Evolutionary conservation across 257 asterid species (phyloP).

Genomic region (Solanum appendiculatum): DNA sequence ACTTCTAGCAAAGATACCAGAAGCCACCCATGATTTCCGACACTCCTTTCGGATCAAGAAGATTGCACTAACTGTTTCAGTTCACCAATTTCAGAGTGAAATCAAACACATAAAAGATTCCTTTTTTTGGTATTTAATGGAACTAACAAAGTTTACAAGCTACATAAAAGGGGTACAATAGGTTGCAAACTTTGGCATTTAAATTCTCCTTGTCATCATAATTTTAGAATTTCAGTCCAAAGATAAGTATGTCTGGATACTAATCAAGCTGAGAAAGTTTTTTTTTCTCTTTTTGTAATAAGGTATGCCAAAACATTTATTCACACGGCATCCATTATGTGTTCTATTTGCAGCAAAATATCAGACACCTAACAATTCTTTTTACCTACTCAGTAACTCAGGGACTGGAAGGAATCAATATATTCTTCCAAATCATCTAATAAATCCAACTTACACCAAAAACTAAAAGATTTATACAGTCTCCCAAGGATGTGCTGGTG

Average conservation of each 20-base stretch:
- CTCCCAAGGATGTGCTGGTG: background rate
- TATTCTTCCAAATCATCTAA: background rate
- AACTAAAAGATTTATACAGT: background rate
- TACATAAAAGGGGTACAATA: background rate
- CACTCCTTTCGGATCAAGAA: background rate
- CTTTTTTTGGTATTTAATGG: background rate
- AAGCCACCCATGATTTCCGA: background rate
- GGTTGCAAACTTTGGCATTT: background rate
- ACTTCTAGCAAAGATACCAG: background rate
- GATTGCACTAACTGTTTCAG: background rate
- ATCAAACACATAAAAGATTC: background rate
- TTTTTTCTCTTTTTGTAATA: background rate
- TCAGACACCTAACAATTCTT: background rate
- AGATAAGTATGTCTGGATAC: background rate
- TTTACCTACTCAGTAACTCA: background rate
- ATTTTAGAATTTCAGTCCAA: background rate
- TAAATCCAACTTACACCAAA: background rate
- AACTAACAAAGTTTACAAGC: background rate
- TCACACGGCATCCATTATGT: background rate
- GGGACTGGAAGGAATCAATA: background rate
- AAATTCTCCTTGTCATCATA: background rate
- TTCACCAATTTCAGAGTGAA: background rate
- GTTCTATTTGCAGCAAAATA: background rate
- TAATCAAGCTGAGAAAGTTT: background rate
- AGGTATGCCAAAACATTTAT: background rate